Conservation (phyloP, 2,329 filamentous ascomycete species). For the Lasiodiplodia hormozganensis region DNA sequence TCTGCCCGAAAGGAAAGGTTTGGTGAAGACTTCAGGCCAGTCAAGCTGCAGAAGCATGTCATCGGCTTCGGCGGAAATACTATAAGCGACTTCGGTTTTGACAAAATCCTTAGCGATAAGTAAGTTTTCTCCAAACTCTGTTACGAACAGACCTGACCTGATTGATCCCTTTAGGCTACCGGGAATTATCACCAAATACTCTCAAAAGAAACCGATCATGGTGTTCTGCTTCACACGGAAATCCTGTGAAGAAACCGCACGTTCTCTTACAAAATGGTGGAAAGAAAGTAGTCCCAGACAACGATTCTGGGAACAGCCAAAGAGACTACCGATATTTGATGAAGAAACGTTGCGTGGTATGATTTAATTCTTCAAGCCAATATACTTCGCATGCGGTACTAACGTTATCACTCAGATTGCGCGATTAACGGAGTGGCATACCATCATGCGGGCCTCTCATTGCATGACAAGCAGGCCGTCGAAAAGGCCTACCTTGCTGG, state of each 20-base stretch:
- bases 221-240: slow-evolving; percentile 82
- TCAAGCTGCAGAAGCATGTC: slow-evolving; percentile 77
- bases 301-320: slow-evolving; percentile 70
- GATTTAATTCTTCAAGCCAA: slow-evolving; percentile 31
- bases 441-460: slow-evolving; percentile 78
- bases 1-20: slow-evolving; percentile 74
- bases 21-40: slow-evolving; percentile 80
- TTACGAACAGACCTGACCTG: background rate
- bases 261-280: slow-evolving; percentile 72
- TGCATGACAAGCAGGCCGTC: slow-evolving; percentile 68
- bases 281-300: slow-evolving; percentile 56
- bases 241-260: slow-evolving; percentile 72
- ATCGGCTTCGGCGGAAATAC: slow-evolving; percentile 74
- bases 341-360: slow-evolving; percentile 67
- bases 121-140: slow-evolving; percentile 41
- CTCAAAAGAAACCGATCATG: slow-evolving; percentile 76
- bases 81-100: slow-evolving; percentile 73
- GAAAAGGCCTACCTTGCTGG: slow-evolving; percentile 74
- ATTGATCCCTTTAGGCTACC: slow-evolving; percentile 61
- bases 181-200: slow-evolving; percentile 70
- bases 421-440: slow-evolving; percentile 72
- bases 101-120: slow-evolving; percentile 70
- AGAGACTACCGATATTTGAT: slow-evolving; percentile 57
- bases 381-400: slow-evolving; percentile 24
- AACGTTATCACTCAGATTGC: slow-evolving; percentile 45